Percentiles rank a stretch among this genome's conserved stretches.
These are phyloP conservation scores for Monilinia laxa DNA, from an alignment of 2,329 filamentous ascomycete species.

Conservation along the genomic window DNA sequence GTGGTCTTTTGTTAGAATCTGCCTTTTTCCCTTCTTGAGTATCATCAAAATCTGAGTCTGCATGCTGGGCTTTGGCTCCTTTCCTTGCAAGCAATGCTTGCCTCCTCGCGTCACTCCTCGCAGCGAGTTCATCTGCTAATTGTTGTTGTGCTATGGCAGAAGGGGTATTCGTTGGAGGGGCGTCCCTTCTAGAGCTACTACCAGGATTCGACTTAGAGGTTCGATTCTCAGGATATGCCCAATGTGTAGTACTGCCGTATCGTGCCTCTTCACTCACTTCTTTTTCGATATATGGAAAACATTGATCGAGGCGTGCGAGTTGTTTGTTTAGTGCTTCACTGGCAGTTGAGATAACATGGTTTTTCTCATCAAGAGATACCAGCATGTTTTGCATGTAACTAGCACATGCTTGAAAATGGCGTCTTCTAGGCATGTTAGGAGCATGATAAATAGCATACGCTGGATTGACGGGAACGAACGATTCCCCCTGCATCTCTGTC, in stretches of 20 bases:
- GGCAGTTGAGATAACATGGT: conserved; percentile 90
- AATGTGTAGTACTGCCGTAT: conserved; percentile 86
- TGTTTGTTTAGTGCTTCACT: conserved; percentile 87
- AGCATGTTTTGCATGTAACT: conserved; percentile 81
- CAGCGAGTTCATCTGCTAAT: conserved; percentile 79
- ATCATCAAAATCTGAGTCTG: conserved; percentile 81
- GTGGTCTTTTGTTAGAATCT: conserved; percentile 56
- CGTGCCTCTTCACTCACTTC: conserved; percentile 96
- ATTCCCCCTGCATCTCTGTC: conserved; percentile 20
- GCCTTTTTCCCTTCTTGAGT: conserved; percentile 47
- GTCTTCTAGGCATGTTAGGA: conserved; percentile 63
- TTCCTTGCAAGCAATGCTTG: conserved; percentile 76
- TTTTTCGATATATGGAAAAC: conserved; percentile 80
- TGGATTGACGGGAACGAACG: conserved; percentile 38
- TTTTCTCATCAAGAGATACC: conserved; percentile 92
- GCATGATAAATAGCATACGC: conserved; percentile 51
- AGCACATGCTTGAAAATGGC: conserved; percentile 75
- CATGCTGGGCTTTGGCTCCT: conserved; percentile 52
- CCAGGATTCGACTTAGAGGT: conserved; percentile 61
- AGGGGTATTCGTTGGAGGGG: conserved; percentile 68
- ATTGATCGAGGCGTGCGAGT: conserved; percentile 77
- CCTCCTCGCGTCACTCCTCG: conserved; percentile 79
- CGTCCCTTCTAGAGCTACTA: conserved; percentile 76
- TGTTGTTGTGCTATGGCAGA: conserved; percentile 70
- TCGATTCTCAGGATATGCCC: conserved; percentile 90